Conservation (phyloP, 139 green algal genomes). For the Monoraphidium neglectum region DNA sequence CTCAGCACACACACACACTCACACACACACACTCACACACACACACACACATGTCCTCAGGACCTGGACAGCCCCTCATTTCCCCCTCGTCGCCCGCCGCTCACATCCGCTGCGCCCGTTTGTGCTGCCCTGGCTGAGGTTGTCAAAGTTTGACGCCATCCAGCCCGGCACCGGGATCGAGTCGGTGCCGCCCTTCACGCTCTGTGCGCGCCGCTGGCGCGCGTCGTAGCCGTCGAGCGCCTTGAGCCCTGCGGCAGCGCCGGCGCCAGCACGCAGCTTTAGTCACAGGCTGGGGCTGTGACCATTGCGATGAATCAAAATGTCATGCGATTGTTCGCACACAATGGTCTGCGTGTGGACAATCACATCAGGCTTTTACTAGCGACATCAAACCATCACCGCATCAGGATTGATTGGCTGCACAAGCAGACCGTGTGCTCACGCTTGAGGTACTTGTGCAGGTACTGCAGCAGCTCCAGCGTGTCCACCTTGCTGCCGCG, state of each 20-base stretch:
- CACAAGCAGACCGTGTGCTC: neutral
- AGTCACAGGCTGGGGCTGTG: neutral
- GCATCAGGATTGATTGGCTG: neutral
- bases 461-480: conserved; percentile 61
- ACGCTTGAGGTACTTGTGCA: conserved; percentile 54
- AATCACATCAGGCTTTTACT: neutral
- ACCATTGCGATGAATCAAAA: neutral
- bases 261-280: neutral
- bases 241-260: conserved; percentile 14
- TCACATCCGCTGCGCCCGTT: conserved; percentile 15
- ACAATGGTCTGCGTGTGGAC: neutral
- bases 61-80: neutral
- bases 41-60: too few relatives aligned
- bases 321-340: neutral
- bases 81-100: neutral
- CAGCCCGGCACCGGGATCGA: conserved; percentile 39
- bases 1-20: too few relatives aligned
- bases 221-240: conserved; percentile 36
- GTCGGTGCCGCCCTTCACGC: conserved; percentile 32
- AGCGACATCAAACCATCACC: neutral
- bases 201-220: conserved; percentile 21
- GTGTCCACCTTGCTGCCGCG: conserved; percentile 33
- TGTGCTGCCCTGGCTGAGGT: neutral
- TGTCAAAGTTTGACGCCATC: conserved; percentile 29
- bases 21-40: too few relatives aligned